A percentile compares a stretch with the other conserved stretches of the same genome.
These are phyloP conservation scores for Ogataea saltuana DNA, from an alignment of 805 yeast genomes.

Conservation along the genomic window DNA sequence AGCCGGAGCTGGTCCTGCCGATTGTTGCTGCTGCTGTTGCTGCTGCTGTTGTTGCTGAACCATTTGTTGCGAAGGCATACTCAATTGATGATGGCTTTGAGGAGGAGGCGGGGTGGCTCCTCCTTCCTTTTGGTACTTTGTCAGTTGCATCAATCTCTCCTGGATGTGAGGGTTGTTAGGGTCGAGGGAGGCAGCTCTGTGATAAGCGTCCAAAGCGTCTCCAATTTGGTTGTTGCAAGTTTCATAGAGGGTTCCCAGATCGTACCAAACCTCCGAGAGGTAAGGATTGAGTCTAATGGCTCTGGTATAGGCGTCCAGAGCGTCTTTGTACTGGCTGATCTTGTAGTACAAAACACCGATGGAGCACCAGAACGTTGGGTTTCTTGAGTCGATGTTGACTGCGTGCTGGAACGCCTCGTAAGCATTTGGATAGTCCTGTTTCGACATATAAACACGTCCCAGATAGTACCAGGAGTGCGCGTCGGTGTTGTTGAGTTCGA, in stretches of 20 bases:
- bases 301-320: constrained; percentile 94
- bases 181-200: constrained; percentile 93
- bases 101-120: constrained; percentile 56
- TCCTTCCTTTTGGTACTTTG: constrained; percentile 69
- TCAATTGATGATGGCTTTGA: constrained; percentile 57
- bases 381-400: constrained; percentile 92
- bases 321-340: constrained; percentile 94
- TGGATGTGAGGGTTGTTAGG: constrained; percentile 94
- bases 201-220: constrained; percentile 96
- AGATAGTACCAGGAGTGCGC: constrained; percentile 97
- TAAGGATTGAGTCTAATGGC: constrained; percentile 96
- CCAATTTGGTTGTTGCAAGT: constrained; percentile 94
- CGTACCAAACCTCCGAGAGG: constrained; percentile 98
- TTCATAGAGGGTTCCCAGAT: constrained; percentile 93
- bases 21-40: constrained; percentile 29
- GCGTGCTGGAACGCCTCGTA: constrained; percentile 99
- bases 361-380: constrained; percentile 97
- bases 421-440: constrained; percentile 92
- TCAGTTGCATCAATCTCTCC: constrained; percentile 84
- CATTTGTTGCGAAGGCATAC: constrained; percentile 41
- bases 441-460: constrained; percentile 96
- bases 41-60: constrained; percentile 38
- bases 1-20: constrained; percentile 32
- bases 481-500: constrained; percentile 86
- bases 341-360: constrained; percentile 96